Percentiles rank a stretch among this genome's conserved stretches.
Conservation (phyloP, 805 yeast genomes). For the Kodamaea fukazawae region DNA sequence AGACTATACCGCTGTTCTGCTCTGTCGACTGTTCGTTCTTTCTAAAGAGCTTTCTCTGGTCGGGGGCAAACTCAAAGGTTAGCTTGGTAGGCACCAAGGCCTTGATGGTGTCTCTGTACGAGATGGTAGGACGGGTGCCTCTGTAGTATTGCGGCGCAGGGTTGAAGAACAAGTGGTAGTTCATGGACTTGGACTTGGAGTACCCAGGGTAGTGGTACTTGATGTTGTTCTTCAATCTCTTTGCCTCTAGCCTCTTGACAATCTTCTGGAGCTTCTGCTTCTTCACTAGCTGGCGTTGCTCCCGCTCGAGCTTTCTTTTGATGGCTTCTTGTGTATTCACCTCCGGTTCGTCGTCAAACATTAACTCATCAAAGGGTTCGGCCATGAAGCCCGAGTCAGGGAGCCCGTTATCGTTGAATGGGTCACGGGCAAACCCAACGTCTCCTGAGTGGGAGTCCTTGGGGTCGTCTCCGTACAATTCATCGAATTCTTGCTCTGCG, state of each 20-base stretch:
- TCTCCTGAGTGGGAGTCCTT: background rate
- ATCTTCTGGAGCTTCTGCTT: conserved; percentile 26
- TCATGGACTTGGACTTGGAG: conserved; percentile 50
- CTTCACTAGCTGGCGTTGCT: conserved; percentile 22
- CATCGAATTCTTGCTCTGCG: conserved; percentile 42
- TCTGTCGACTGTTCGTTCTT: conserved; percentile 9
- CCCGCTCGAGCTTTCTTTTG: conserved; percentile 19
- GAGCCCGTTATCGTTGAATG: conserved; percentile 19
- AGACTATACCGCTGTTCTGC: conserved; percentile 13
- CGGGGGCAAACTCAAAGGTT: conserved; percentile 60
- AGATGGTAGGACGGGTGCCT: conserved; percentile 51
- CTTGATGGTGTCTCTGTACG: conserved; percentile 26
- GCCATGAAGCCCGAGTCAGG: conserved; percentile 4
- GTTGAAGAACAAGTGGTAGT: conserved; percentile 63
- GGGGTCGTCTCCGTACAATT: conserved; percentile 29
- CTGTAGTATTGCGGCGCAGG: conserved; percentile 56
- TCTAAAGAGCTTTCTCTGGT: conserved; percentile 54
- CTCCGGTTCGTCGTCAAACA: conserved; percentile 19
- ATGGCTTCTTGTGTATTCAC: conserved; percentile 5
- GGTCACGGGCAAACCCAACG: background rate
- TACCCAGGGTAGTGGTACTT: conserved; percentile 62
- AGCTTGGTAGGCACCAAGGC: conserved; percentile 60
- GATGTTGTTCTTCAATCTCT: conserved; percentile 29
- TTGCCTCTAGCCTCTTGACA: conserved; percentile 30
- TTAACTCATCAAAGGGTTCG: conserved; percentile 8